A percentile compares a stretch with the other conserved stretches of the same genome.
phyloP scores from a whole-genome alignment of 768 basidiomycete genomes.

The Xerocomellus chrysenteron region DNA sequence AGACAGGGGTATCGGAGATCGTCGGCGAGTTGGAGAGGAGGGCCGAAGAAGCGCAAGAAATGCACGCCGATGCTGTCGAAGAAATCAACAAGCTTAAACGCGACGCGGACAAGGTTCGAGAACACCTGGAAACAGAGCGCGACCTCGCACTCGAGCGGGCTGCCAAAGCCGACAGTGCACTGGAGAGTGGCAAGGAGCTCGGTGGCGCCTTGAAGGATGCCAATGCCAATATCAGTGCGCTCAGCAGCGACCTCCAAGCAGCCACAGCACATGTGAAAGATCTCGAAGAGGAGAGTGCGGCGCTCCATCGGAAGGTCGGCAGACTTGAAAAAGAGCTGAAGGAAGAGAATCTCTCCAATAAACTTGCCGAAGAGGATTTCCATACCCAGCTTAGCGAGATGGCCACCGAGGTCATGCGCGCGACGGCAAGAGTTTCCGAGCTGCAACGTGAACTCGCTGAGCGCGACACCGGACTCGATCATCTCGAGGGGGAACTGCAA shows the following conservation, averaged over 20 bases:
- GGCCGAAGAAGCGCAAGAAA: conserved; percentile 50
- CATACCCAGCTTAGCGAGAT: conserved; percentile 34
- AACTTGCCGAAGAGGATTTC: conserved; percentile 40
- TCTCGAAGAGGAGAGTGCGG: conserved; percentile 59
- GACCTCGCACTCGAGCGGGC: conserved; percentile 59
- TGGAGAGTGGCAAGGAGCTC: conserved; percentile 66
- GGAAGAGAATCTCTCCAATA: conserved; percentile 47
- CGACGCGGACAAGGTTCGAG: conserved; percentile 47
- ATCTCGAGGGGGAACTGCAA: conserved; percentile 45
- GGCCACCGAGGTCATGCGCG: conserved; percentile 29
- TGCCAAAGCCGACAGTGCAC: conserved; percentile 59
- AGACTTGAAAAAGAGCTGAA: conserved; percentile 57
- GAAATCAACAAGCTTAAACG: conserved; percentile 40
- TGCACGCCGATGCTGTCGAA: conserved; percentile 38
- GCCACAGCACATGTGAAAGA: conserved; percentile 56
- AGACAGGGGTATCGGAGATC: conserved; percentile 66
- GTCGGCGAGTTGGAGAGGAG: conserved; percentile 63
- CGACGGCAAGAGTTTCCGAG: conserved; percentile 36
- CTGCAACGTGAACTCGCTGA: conserved; percentile 47
- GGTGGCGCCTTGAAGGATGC: conserved; percentile 67
- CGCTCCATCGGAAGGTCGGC: conserved; percentile 50
- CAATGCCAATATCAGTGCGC: conserved; percentile 54
- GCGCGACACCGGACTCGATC: conserved; percentile 32
- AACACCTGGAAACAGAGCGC: conserved; percentile 48
- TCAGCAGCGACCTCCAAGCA: conserved; percentile 54